Evolutionary conservation across 305 asterid genomes (phyloP), one percentile per base, ranked within the genome.

Genomic region (Solanum hybrid): DNA sequence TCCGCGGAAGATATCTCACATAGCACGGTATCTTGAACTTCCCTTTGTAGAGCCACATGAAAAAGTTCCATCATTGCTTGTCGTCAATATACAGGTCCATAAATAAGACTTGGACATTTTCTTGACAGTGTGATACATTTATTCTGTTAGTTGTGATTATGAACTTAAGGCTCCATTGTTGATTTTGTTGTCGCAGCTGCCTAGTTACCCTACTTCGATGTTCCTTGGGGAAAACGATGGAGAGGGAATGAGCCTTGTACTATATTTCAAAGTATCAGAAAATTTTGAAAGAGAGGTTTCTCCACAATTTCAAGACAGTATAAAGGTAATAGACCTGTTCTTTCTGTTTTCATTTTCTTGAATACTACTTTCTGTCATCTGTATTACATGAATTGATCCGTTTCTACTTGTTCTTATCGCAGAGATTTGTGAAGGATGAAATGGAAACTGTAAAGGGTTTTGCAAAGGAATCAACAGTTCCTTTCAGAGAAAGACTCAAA

Each of bases 401-500:
- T 69, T 38, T 40, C 29, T 51, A 24, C 80, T 27, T 37, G 14
- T 24, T 45, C 64, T 64, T 85, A 51, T 14, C 19, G 79, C 96
- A 97, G 99, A 95, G 94, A 86, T 89, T 97, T 85, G 78, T 96
- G 4, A 72, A 4, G 78, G 96, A 96, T 88, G 98, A 95, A 89
- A 92, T 88, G 95, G 99, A 96, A 90, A 94, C 87, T 0, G 95
- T 93, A 86, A 95, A 92, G 51, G 91, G 98, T 36, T 97, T 97
- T 82, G 93, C 95, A 7, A 94, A 92, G 91, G 99, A 95, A 27
- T 92, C 90, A 1, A 88, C 75, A 24, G 96, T 95, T 88, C 94
- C 98, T 75, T 95, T 90, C 90, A 93, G 98, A 91, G 99, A 97
- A 90, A 93, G 99, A 91, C 94, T 96, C 19, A 97, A 97, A 85